Evolutionary conservation across 305 asterid species (phyloP).

Genomic region (Fraxinus latifolia): DNA sequence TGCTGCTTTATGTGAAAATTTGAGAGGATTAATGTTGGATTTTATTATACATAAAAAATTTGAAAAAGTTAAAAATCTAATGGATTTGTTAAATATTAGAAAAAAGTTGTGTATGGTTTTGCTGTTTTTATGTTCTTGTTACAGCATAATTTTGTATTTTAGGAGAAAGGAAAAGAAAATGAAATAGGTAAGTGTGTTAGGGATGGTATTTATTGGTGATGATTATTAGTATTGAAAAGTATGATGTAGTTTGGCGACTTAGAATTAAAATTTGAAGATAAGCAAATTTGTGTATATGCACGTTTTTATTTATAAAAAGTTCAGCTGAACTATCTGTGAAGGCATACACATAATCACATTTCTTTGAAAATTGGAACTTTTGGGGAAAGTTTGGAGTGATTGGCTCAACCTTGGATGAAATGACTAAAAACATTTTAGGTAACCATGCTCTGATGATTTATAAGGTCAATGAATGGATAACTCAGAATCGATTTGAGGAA

Average conservation of each 20-base stretch:
- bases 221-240: background rate
- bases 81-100: conserved; percentile 2
- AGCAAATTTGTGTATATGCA: background rate
- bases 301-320: background rate
- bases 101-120: background rate
- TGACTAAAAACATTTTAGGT: background rate
- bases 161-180: background rate
- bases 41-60: background rate
- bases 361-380: background rate
- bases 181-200: background rate
- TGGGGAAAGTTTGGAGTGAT: background rate
- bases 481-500: background rate
- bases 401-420: background rate
- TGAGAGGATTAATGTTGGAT: background rate
- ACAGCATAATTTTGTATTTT: background rate
- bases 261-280: background rate
- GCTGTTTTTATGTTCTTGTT: background rate
- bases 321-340: background rate
- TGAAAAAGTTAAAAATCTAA: background rate
- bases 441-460: background rate
- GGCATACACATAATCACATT: background rate
- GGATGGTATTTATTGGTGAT: background rate
- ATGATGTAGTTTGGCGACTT: background rate
- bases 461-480: background rate
- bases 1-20: background rate